These are phyloP conservation scores for Neonectria coccinea DNA, from an alignment of 2,329 filamentous ascomycete species.

Conservation along the genomic window DNA sequence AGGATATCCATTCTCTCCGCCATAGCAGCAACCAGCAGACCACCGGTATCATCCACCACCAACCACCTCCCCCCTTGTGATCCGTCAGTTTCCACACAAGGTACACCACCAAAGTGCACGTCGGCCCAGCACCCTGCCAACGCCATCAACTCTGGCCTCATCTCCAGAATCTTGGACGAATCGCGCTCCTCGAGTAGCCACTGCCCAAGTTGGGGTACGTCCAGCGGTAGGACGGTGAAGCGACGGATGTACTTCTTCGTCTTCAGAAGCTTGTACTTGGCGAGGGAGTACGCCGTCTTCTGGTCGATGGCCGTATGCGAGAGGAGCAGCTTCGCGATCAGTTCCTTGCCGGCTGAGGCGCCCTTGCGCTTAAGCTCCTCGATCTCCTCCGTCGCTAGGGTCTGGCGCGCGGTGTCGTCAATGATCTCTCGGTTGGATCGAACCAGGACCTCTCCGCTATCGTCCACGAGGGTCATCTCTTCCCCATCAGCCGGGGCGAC, in stretches of 20 bases:
- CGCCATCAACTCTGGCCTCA: slow-evolving; percentile 85
- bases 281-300: slow-evolving; percentile 92
- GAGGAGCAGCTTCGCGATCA: slow-evolving; percentile 92
- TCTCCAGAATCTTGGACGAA: slow-evolving; percentile 81
- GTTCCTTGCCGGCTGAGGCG: slow-evolving; percentile 83
- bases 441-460: slow-evolving; percentile 59
- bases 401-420: slow-evolving; percentile 76
- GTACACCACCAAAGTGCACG: slow-evolving; percentile 71
- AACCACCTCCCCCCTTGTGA: slow-evolving; percentile 72
- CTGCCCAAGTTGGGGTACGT: slow-evolving; percentile 79
- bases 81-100: slow-evolving; percentile 40
- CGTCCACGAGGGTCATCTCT: slow-evolving; percentile 58
- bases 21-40: slow-evolving; percentile 83
- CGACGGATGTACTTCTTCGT: slow-evolving; percentile 91
- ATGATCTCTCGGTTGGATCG: slow-evolving; percentile 70
- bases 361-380: slow-evolving; percentile 80
- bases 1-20: slow-evolving; percentile 91
- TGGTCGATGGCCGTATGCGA: slow-evolving; percentile 91
- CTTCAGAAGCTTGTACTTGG: slow-evolving; percentile 96
- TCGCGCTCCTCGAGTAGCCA: slow-evolving; percentile 87
- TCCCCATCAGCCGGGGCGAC: slow-evolving; percentile 52
- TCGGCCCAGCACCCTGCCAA: slow-evolving; percentile 91
- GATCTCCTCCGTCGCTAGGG: slow-evolving; percentile 79
- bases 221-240: slow-evolving; percentile 87
- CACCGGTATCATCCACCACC: slow-evolving; percentile 87